These are phyloP conservation scores for Magnusiomyces tetraspermus DNA, from an alignment of 1,139 yeast species.

Conservation along the genomic window DNA sequence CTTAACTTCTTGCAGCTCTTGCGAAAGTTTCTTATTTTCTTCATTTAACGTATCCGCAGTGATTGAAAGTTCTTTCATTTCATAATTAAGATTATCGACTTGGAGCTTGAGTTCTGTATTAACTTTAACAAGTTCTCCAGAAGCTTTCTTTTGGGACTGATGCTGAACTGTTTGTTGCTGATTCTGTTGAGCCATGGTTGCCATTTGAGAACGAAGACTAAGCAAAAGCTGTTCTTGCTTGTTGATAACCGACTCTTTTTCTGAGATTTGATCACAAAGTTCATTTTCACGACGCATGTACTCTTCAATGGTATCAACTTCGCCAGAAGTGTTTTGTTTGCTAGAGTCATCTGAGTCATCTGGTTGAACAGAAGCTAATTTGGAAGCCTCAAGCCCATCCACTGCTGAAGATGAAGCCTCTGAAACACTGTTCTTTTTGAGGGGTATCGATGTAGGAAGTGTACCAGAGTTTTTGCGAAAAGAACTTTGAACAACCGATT, in stretches of 20 bases:
- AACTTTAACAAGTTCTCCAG: not conserved
- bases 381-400: not conserved
- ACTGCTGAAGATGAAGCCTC: not conserved
- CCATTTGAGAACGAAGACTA: slow-evolving; percentile 6
- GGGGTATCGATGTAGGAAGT: not conserved
- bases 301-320: slow-evolving; percentile 21
- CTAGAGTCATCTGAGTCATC: not conserved
- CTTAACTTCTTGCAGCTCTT: slow-evolving; percentile 21
- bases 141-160: slow-evolving; percentile 3
- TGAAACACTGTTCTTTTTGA: not conserved
- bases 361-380: not conserved
- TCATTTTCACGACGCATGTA: slow-evolving; percentile 31
- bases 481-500: not conserved
- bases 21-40: slow-evolving; percentile 23
- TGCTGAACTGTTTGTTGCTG: not conserved
- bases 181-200: not conserved
- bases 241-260: slow-evolving; percentile 26
- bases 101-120: slow-evolving; percentile 19
- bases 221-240: slow-evolving; percentile 20
- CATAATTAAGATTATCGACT: slow-evolving; percentile 27
- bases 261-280: slow-evolving; percentile 30
- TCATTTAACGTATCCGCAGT: slow-evolving; percentile 25
- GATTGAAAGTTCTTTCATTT: slow-evolving; percentile 28
- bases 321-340: not conserved
- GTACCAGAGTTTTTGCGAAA: not conserved